Evolutionary conservation across 2,329 filamentous ascomycete genomes (phyloP), one percentile per base, ranked within the genome.

Genomic region (Trichoderma semiorbis): DNA sequence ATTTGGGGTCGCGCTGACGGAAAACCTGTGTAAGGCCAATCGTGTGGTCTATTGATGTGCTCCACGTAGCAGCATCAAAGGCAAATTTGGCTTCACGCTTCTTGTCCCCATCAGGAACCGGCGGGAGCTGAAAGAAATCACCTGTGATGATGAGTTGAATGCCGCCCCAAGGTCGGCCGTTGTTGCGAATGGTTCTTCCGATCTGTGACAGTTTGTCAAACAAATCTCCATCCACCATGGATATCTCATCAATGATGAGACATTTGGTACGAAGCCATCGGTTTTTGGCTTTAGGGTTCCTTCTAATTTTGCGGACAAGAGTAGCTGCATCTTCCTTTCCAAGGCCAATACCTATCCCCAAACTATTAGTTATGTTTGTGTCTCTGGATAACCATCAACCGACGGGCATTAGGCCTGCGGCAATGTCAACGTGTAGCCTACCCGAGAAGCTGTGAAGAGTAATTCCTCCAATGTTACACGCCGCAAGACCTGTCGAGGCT

Each of bases 51-150:
- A 99, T 97, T 1, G 92, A 93, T 1, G 94, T 97, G 71, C 87
- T 91, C 96, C 97, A 99, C 0, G 95, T 97, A 3, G 89, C 89
- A 8, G 95, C 95, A 77, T 97, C 93, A 79, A 99, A 99, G 0
- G 95, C 92, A 80, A 99, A 99, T 78, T 94, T 97, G 61, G 91
- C 89, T 30, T 91, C 87, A 61, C 85, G 83, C 72, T 84, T 83
- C 67, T 90, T 89, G 55, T 88, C 89, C 53, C 85, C 85, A 43
- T 98, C 95, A 1, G 95, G 95, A 1, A 99, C 96, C 1, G 96
- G 96, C 0, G 96, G 96, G 4, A 99, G 84, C 80, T 99, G 96
- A 81, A 99, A 99, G 82, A 99, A 99, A 78, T 99, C 96, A 3
- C 96, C 96, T 0, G 96, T 99, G 72, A 99, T 93, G 71, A 99